Percentiles rank a stretch among this genome's conserved stretches.
Conservation (phyloP, 1,284 basidiomycete species). For the Bjerkandera adusta region DNA sequence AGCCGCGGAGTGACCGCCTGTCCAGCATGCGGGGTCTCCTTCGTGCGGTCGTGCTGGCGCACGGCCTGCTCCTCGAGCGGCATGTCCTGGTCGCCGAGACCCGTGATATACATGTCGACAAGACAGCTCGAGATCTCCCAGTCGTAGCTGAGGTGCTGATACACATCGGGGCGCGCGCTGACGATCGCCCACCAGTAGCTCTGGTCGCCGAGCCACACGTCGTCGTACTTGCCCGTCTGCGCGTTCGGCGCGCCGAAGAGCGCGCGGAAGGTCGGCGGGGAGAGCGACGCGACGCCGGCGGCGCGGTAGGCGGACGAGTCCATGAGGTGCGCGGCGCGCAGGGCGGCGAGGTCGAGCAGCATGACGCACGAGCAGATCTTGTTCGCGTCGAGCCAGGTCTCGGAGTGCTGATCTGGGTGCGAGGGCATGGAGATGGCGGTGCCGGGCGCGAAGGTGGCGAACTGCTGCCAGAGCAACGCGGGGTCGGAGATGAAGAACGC, state of each 20-base stretch:
- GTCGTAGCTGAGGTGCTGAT: constrained; percentile 41
- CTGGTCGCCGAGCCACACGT: constrained; percentile 47
- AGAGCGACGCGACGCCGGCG: constrained; percentile 33
- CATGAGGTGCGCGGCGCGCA: constrained; percentile 43
- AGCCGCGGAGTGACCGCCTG: constrained; percentile 41
- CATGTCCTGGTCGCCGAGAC: constrained; percentile 38
- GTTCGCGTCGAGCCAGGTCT: constrained; percentile 44
- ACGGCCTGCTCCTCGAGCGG: constrained; percentile 34
- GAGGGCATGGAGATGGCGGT: constrained; percentile 42
- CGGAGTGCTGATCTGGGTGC: constrained; percentile 39
- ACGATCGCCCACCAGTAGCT: constrained; percentile 54
- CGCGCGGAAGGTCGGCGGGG: constrained; percentile 40
- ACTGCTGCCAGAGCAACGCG: constrained; percentile 42
- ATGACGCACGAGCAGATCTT: constrained; percentile 51
- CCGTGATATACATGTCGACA: constrained; percentile 42
- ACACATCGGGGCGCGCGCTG: constrained; percentile 37
- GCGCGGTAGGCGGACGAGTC: constrained; percentile 40
- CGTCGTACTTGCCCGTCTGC: constrained; percentile 36
- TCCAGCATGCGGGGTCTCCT: constrained; percentile 38
- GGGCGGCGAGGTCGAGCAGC: constrained; percentile 44
- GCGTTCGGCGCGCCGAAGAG: constrained; percentile 41
- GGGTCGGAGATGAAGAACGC: constrained; percentile 48
- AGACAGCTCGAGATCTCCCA: constrained; percentile 49
- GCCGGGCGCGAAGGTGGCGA: constrained; percentile 30
- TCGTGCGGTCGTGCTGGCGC: constrained; percentile 22